Evolutionary conservation across 129 eudicot species (phyloP), one percentile per base, ranked within the genome.

Genomic region (Rutidosis leptorrhynchoides): DNA sequence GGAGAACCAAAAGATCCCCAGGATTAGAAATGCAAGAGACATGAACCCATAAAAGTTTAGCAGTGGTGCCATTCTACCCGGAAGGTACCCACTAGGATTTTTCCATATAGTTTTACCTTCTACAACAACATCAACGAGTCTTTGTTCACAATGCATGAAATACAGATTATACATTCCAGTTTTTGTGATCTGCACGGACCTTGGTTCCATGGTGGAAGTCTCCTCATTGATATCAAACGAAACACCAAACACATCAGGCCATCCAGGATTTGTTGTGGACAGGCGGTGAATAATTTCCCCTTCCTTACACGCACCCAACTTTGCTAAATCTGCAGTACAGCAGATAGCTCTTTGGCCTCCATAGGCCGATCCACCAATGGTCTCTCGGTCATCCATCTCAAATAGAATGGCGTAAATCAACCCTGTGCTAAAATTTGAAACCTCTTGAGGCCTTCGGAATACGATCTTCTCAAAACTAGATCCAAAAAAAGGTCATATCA

Each of bases 311-410:
- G 89, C 97, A 56, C 99, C 97, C 63, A 94, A 78, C 73, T 94
- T 94, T 11, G 99, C 97, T 68, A 94, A 91, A 82, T 94, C 99
- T 79, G 88, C 76, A 2, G 97, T 78, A 82, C 99, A 94, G 73
- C 99, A 94, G 37, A 94, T 83, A 61, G 99, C 95, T 75, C 97
- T 86, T 67, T 94, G 99, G 76, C 99, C 99, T 42, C 99, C 99
- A 63, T 94, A 94, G 37, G 97, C 99, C 3, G 99, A 94, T 27
- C 99, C 99, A 3, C 99, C 99, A 42, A 94, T 94, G 22, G 84
- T 78, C 61, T 94, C 97, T 66, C 97, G 80, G 67, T 94, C 99
- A 62, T 89, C 97, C 25, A 94, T 97, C 80, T 94, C 99, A 71
- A 94, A 94, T 35, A 89, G 68, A 35, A 94, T 61, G 65, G 97